Percentiles rank a stretch among this genome's conserved stretches.
These are phyloP conservation scores for Pseudognaphalium luteoalbum DNA, from an alignment of 129 eudicot species.

Conservation along the genomic window DNA sequence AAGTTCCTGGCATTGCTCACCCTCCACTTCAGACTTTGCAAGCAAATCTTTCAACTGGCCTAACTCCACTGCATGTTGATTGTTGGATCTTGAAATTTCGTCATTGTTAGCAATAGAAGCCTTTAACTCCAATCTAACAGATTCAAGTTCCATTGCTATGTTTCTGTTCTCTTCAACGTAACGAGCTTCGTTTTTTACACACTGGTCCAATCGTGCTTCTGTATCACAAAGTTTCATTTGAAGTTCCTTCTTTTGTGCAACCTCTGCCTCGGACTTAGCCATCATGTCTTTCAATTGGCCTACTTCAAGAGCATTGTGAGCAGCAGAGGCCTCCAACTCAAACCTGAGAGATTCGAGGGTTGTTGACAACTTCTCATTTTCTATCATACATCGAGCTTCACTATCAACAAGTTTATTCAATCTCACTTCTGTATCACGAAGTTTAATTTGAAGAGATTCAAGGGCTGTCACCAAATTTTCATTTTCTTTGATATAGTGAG, in stretches of 20 bases:
- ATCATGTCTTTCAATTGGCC: conserved; percentile 26
- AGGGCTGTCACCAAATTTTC: conserved; percentile 29
- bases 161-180: conserved; percentile 32
- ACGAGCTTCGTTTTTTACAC: conserved; percentile 17
- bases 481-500: conserved; percentile 42
- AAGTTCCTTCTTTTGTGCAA: conserved; percentile 21
- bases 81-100: conserved; percentile 25
- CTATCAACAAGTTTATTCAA: conserved; percentile 35
- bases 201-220: conserved; percentile 18
- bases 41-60: conserved; percentile 35
- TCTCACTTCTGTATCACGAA: conserved; percentile 18
- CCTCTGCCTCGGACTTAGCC: conserved; percentile 29
- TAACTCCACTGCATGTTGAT: conserved; percentile 8
- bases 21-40: conserved; percentile 29
- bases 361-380: conserved; percentile 8
- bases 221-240: conserved; percentile 26
- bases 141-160: conserved; percentile 12
- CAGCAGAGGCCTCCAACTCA: conserved; percentile 46
- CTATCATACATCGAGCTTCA: conserved; percentile 20
- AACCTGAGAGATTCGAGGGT: conserved; percentile 39
- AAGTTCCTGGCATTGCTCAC: conserved; percentile 29
- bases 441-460: conserved; percentile 29
- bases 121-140: conserved; percentile 14
- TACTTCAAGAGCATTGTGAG: conserved; percentile 32
- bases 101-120: conserved; percentile 16